These are phyloP conservation scores for Magnaporthiopsis rhizophila DNA, from an alignment of 2,329 filamentous ascomycete species.

Conservation along the genomic window DNA sequence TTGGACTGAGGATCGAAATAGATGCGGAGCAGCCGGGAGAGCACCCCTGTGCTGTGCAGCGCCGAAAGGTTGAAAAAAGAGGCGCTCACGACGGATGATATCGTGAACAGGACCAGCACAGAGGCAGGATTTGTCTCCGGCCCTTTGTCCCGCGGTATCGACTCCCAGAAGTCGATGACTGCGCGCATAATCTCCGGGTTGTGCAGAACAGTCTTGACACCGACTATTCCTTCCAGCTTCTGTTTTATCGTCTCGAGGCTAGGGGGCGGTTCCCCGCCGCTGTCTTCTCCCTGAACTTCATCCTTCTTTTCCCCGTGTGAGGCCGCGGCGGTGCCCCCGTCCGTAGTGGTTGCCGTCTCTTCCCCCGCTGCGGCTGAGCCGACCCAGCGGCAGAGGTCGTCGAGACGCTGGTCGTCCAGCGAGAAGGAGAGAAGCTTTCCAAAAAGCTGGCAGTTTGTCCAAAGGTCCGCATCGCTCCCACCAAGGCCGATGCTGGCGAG, in stretches of 20 bases:
- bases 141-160: slow-evolving; percentile 40
- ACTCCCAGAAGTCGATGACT: slow-evolving; percentile 56
- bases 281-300: background rate
- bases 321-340: background rate
- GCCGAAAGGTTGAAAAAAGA: slow-evolving; percentile 63
- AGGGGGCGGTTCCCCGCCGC: slow-evolving; percentile 1
- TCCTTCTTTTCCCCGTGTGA: background rate
- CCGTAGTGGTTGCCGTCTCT: background rate
- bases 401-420: slow-evolving; percentile 67
- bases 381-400: slow-evolving; percentile 55
- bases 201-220: slow-evolving; percentile 43
- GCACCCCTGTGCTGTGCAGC: slow-evolving; percentile 63
- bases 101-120: slow-evolving; percentile 56
- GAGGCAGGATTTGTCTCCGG: slow-evolving; percentile 39
- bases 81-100: slow-evolving; percentile 47
- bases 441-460: slow-evolving; percentile 66
- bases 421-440: slow-evolving; percentile 76
- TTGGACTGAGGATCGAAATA: slow-evolving; percentile 46
- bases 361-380: slow-evolving; percentile 14
- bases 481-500: slow-evolving; percentile 61
- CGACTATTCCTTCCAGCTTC: slow-evolving; percentile 40
- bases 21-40: slow-evolving; percentile 57
- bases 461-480: slow-evolving; percentile 58
- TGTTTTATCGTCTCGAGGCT: slow-evolving; percentile 17
- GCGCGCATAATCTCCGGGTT: slow-evolving; percentile 56